Evolutionary conservation across 2,329 filamentous ascomycete species (phyloP).

Genomic region (Scedosporium dehoogii): DNA sequence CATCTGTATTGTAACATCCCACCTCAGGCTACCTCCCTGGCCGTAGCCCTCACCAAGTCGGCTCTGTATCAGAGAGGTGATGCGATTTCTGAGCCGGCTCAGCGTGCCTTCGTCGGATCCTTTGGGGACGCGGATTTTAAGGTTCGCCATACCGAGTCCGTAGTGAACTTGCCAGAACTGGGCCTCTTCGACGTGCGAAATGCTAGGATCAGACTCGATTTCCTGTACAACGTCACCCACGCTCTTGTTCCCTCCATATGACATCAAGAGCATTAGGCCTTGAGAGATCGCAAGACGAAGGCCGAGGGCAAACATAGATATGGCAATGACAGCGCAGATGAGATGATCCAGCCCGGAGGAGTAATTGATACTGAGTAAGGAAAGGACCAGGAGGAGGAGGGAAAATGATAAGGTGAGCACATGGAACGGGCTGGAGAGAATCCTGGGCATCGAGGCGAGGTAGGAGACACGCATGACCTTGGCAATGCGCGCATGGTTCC

Average conservation of each 20-base stretch:
- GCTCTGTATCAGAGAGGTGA: constrained; percentile 73
- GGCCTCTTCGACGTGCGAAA: constrained; percentile 75
- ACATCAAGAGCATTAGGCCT: constrained; percentile 94
- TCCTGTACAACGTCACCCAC: constrained; percentile 72
- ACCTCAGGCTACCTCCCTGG: constrained; percentile 64
- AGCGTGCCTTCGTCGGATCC: constrained; percentile 62
- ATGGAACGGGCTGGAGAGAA: constrained; percentile 92
- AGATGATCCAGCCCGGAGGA: constrained; percentile 67
- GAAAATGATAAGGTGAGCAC: constrained; percentile 88
- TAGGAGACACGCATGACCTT: constrained; percentile 82
- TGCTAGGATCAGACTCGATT: constrained; percentile 69
- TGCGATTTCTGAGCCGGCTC: constrained; percentile 62
- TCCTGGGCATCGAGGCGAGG: constrained; percentile 68
- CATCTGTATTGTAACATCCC: constrained; percentile 89
- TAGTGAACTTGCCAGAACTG: constrained; percentile 99
- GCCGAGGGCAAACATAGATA: constrained; percentile 83
- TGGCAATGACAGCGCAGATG: constrained; percentile 70
- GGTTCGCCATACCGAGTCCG: constrained; percentile 87
- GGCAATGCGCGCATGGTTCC: constrained; percentile 86
- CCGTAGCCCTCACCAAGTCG: constrained; percentile 83
- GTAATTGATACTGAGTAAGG: constrained; percentile 72
- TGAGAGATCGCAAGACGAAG: constrained; percentile 74
- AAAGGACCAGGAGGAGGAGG: constrained; percentile 66
- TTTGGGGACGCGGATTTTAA: constrained; percentile 63
- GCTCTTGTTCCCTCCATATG: constrained; percentile 46